Conservation (phyloP, 192 early-diverging fungal species). For the Rhizoclosmatium globosum region DNA sequence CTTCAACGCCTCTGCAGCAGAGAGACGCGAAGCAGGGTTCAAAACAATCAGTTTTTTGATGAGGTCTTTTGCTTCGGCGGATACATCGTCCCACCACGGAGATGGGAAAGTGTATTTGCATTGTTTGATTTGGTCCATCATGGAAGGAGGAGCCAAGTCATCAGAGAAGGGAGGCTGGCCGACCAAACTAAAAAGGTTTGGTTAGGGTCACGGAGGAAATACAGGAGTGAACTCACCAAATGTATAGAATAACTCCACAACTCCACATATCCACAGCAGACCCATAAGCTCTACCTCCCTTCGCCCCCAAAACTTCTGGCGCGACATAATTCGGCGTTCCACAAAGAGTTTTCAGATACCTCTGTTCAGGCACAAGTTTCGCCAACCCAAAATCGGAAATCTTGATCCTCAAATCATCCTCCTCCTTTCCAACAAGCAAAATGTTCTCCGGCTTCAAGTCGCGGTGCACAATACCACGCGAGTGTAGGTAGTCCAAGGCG, state of each 20-base stretch:
- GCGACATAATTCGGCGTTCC: slow-evolving; percentile 79
- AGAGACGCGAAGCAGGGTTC: slow-evolving; percentile 73
- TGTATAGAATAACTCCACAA: slow-evolving; percentile 86
- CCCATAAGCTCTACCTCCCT: slow-evolving; percentile 48
- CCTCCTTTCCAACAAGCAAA: slow-evolving; percentile 56
- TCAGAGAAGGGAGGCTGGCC: slow-evolving; percentile 83
- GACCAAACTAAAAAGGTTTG: slow-evolving; percentile 56
- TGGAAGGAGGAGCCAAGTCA: slow-evolving; percentile 41
- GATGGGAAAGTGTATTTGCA: slow-evolving; percentile 72
- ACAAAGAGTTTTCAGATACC: slow-evolving; percentile 70
- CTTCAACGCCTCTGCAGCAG: slow-evolving; percentile 72
- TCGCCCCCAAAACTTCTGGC: slow-evolving; percentile 73
- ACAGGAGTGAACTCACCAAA: slow-evolving; percentile 54
- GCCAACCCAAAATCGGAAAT: slow-evolving; percentile 92
- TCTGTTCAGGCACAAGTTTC: slow-evolving; percentile 61
- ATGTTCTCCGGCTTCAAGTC: slow-evolving; percentile 86
- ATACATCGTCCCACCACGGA: slow-evolving; percentile 75
- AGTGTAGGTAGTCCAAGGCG: slow-evolving; percentile 82
- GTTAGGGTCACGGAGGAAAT: neutral
- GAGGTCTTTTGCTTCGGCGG: slow-evolving; percentile 50
- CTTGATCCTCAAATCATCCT: slow-evolving; percentile 71
- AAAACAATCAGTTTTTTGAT: slow-evolving; percentile 59
- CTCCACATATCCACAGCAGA: slow-evolving; percentile 88
- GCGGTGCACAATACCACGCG: slow-evolving; percentile 79
- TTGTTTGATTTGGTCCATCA: slow-evolving; percentile 58